Percentiles rank a stretch among this genome's conserved stretches.
These are phyloP conservation scores for Anthracocystis panici-leucophaei DNA, from an alignment of 1,284 basidiomycete genomes.

Conservation along the genomic window DNA sequence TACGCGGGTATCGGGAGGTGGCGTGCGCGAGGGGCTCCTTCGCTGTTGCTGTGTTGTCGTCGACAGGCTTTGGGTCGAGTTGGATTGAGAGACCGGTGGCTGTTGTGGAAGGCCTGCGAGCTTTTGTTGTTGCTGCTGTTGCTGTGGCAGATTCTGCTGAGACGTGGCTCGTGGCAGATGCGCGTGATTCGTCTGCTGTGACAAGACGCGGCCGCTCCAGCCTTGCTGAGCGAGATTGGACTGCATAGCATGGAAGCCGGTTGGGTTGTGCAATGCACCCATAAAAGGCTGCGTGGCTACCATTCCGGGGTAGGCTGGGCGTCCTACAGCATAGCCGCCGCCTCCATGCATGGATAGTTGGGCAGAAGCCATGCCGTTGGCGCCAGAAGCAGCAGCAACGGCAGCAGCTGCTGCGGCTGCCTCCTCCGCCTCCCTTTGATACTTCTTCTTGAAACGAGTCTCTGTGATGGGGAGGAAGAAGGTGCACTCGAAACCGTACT, in stretches of 20 bases:
- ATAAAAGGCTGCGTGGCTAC: slow-evolving; percentile 36
- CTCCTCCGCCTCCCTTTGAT: slow-evolving; percentile 75
- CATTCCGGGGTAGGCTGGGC: slow-evolving; percentile 30
- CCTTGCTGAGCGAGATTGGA: slow-evolving; percentile 21
- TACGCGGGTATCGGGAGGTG: slow-evolving; percentile 67
- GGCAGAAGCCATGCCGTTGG: slow-evolving; percentile 14
- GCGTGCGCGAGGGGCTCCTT: slow-evolving; percentile 29
- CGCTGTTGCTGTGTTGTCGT: slow-evolving; percentile 11
- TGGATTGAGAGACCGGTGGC: slow-evolving; percentile 3
- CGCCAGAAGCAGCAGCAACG: slow-evolving; percentile 42
- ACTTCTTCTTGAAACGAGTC: slow-evolving; percentile 96
- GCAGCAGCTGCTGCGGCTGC: slow-evolving; percentile 72
- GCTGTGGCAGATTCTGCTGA: slow-evolving; percentile 15
- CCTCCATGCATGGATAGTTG: slow-evolving; percentile 20
- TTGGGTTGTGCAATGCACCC: slow-evolving; percentile 41
- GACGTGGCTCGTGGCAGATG: slow-evolving; percentile 2
- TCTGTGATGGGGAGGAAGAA: slow-evolving; percentile 98
- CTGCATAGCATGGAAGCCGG: slow-evolving; percentile 34
- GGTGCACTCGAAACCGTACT: slow-evolving; percentile 63
- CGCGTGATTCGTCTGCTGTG: slow-evolving; percentile 16
- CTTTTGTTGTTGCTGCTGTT: slow-evolving; percentile 11
- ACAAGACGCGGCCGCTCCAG: slow-evolving; percentile 24
- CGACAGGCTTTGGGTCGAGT: not conserved
- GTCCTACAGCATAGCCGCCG: slow-evolving; percentile 4
- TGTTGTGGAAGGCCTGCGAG: slow-evolving; percentile 2